These are phyloP conservation scores for Entophlyctis helioformis DNA, from an alignment of 192 early-diverging fungal species.

Conservation along the genomic window DNA sequence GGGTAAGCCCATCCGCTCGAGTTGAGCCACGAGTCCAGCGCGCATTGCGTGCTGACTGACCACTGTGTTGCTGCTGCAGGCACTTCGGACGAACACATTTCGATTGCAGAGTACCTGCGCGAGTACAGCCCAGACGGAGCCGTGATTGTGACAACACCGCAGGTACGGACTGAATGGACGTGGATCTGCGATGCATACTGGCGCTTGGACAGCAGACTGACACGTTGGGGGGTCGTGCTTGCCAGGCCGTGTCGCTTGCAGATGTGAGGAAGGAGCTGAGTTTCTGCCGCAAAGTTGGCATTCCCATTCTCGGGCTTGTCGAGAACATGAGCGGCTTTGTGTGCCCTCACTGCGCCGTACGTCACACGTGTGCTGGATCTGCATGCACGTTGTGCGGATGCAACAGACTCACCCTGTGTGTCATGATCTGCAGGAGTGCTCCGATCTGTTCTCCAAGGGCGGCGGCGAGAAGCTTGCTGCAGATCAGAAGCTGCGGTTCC, in stretches of 20 bases:
- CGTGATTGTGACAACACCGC: conserved; percentile 88
- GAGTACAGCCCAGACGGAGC: conserved; percentile 74
- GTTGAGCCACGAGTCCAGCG: too few relatives aligned
- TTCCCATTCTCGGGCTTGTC: conserved; percentile 83
- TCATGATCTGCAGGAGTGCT: conserved; percentile 20
- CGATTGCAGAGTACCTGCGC: conserved; percentile 66
- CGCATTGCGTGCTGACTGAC: too few relatives aligned
- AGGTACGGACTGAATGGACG: conserved; percentile 54
- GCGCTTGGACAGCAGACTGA: background rate
- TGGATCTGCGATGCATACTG: conserved; percentile 29
- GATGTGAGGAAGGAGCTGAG: conserved; percentile 98
- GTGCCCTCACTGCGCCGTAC: conserved; percentile 72
- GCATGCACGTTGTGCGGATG: background rate
- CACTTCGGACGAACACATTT: conserved; percentile 94
- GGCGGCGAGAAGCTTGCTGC: conserved; percentile 32
- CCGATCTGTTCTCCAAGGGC: conserved; percentile 36
- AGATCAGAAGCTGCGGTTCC: conserved; percentile 22
- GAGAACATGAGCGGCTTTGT: conserved; percentile 99
- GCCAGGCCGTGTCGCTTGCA: conserved; percentile 24
- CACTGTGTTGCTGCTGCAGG: conserved; percentile 16
- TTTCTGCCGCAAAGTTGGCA: conserved; percentile 84
- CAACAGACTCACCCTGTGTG: background rate
- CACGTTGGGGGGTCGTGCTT: background rate
- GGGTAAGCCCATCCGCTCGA: conserved; percentile 13
- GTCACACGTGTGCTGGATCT: background rate